phyloP scores from a whole-genome alignment of 2,329 filamentous ascomycete species.

The Ramularia collo-cygni region DNA sequence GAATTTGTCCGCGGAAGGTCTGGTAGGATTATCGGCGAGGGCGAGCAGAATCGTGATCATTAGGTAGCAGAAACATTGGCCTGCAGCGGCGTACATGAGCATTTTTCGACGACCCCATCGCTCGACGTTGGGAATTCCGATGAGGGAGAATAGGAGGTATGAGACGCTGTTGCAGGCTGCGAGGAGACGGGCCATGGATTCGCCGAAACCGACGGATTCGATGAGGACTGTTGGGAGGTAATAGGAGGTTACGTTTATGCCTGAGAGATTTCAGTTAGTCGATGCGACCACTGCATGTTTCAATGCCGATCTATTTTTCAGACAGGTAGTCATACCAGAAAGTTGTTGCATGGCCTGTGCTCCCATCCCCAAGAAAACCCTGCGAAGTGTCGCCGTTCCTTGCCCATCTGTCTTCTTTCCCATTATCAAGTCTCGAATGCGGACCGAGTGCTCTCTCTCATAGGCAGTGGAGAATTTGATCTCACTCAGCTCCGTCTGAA shows the following conservation, averaged over 20 bases:
- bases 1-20: slow-evolving; percentile 23
- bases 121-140: slow-evolving; percentile 44
- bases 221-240: slow-evolving; percentile 56
- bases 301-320: neutral
- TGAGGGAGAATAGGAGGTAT: slow-evolving; percentile 43
- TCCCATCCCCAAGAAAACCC: slow-evolving; percentile 48
- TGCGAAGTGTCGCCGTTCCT: slow-evolving; percentile 45
- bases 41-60: slow-evolving; percentile 47
- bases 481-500: slow-evolving; percentile 39
- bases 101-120: slow-evolving; percentile 51
- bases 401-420: slow-evolving; percentile 39
- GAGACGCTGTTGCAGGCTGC: slow-evolving; percentile 49
- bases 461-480: slow-evolving; percentile 45
- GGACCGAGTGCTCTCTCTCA: slow-evolving; percentile 44
- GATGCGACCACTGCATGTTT: slow-evolving; percentile 41
- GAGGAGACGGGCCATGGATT: slow-evolving; percentile 48
- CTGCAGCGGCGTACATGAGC: slow-evolving; percentile 51
- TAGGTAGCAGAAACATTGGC: slow-evolving; percentile 47
- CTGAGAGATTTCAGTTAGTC: slow-evolving; percentile 44
- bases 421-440: slow-evolving; percentile 45
- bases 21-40: slow-evolving; percentile 29
- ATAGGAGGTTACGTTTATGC: slow-evolving; percentile 40
- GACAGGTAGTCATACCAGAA: slow-evolving; percentile 28
- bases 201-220: slow-evolving; percentile 47
- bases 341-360: slow-evolving; percentile 49